A percentile compares a stretch with the other conserved stretches of the same genome.
Evolutionary conservation across 768 basidiomycete species (phyloP).

Genomic region (Kwoniella pini): DNA sequence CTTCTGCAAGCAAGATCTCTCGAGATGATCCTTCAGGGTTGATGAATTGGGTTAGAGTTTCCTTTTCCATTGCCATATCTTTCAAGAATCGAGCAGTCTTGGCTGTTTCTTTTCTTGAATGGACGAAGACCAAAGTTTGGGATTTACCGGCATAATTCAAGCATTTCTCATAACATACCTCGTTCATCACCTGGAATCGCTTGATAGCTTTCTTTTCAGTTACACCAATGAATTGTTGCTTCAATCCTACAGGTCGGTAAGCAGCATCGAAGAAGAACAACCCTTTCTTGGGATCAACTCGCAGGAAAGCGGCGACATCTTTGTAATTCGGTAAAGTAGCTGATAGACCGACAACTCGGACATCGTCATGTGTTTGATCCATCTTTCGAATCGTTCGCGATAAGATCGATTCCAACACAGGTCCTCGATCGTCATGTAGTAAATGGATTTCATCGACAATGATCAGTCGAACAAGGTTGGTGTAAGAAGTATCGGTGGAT

Average conservation of each 20-base stretch:
- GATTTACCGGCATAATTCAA: slow-evolving; percentile 81
- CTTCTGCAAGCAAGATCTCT: slow-evolving; percentile 84
- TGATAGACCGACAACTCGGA: slow-evolving; percentile 90
- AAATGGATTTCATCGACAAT: slow-evolving; percentile 99
- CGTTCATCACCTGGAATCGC: slow-evolving; percentile 95
- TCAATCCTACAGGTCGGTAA: slow-evolving; percentile 89
- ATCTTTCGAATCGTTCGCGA: slow-evolving; percentile 86
- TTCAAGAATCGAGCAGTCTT: slow-evolving; percentile 94
- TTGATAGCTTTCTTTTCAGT: slow-evolving; percentile 99
- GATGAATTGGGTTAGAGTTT: slow-evolving; percentile 94
- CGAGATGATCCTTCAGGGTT: slow-evolving; percentile 87
- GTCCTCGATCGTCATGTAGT: slow-evolving; percentile 95
- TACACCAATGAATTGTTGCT: slow-evolving; percentile 95
- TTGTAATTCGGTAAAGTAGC: slow-evolving; percentile 98
- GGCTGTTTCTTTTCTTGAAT: slow-evolving; percentile 96
- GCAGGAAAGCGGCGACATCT: slow-evolving; percentile 95
- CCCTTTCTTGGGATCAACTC: slow-evolving; percentile 86
- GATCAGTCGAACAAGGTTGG: slow-evolving; percentile 90
- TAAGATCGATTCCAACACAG: slow-evolving; percentile 87
- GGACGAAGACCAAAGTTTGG: slow-evolving; percentile 86
- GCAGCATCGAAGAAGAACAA: slow-evolving; percentile 96
- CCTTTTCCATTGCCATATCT: slow-evolving; percentile 93
- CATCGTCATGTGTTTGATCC: slow-evolving; percentile 91
- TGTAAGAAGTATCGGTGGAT: slow-evolving; percentile 93
- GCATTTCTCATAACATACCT: slow-evolving; percentile 97